Conservation (phyloP, 2,329 filamentous ascomycete genomes). For the Boeremia lycopersici region DNA sequence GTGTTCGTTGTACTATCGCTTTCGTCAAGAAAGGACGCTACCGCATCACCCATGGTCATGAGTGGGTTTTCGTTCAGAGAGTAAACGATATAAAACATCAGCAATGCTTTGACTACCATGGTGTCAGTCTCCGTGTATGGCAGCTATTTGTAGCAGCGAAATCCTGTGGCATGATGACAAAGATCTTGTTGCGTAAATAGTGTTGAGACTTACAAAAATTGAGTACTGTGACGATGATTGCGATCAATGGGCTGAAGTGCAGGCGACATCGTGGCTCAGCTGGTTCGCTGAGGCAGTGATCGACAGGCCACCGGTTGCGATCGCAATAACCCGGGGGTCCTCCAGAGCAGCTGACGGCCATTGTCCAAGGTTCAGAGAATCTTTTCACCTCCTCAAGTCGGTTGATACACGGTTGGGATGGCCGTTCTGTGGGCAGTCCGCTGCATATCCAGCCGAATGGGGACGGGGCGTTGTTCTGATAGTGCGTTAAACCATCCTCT, state of each 20-base stretch:
- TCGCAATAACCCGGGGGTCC: not conserved
- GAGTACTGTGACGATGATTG: not conserved
- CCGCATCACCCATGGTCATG: slow-evolving; percentile 8
- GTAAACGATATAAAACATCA: not conserved
- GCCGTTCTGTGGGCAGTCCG: not conserved
- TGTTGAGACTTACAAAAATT: not conserved
- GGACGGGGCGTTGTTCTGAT: not conserved
- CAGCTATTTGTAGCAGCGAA: not conserved
- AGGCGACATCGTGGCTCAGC: slow-evolving; percentile 24
- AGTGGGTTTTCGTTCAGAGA: not conserved
- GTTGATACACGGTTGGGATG: not conserved
- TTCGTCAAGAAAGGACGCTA: not conserved
- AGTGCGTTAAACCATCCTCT: not conserved
- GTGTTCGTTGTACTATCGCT: not conserved
- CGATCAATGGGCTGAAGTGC: slow-evolving; percentile 7
- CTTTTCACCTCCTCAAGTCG: not conserved
- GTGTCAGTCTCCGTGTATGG: not conserved
- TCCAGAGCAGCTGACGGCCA: not conserved
- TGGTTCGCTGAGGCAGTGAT: slow-evolving; percentile 30
- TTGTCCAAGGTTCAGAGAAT: not conserved
- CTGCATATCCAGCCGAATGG: slow-evolving; percentile 1
- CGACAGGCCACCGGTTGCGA: slow-evolving; percentile 7
- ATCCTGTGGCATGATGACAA: too few species aligned
- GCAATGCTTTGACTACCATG: not conserved
- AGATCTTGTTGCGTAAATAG: not conserved